Conservation (phyloP, 106 monocot genomes). For the Dioscorea dumetorum region DNA sequence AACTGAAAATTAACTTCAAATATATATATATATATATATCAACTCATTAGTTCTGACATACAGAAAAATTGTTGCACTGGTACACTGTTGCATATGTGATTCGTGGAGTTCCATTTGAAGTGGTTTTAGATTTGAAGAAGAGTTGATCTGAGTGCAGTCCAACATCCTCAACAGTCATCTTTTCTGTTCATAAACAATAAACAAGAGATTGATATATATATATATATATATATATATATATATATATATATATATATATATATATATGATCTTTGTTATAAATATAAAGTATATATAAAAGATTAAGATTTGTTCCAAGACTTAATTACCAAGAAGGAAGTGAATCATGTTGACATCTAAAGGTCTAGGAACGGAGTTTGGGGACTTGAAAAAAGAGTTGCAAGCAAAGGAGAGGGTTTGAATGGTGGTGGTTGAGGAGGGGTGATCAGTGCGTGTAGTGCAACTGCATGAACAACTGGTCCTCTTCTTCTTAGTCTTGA, state of each 20-base stretch:
- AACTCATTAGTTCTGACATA: too few relatives aligned
- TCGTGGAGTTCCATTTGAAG: slow-evolving; percentile 26
- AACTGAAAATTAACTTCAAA: neutral
- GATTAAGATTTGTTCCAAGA: too few relatives aligned
- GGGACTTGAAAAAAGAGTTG: slow-evolving; percentile 50
- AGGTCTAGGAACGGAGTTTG: slow-evolving; percentile 52
- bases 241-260: too few relatives aligned
- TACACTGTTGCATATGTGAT: slow-evolving; percentile 63
- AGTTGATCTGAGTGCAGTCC: slow-evolving; percentile 57
- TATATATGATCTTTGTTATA: too few relatives aligned
- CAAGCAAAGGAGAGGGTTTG: slow-evolving; percentile 60
- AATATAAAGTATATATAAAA: too few relatives aligned
- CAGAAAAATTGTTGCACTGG: slow-evolving; percentile 70
- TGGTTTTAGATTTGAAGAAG: slow-evolving; percentile 42
- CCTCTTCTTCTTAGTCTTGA: slow-evolving; percentile 6
- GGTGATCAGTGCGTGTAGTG: neutral
- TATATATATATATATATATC: neutral
- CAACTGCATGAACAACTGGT: slow-evolving; percentile 12
- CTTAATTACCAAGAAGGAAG: slow-evolving; percentile 53
- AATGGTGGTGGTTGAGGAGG: slow-evolving; percentile 16
- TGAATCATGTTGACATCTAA: slow-evolving; percentile 40
- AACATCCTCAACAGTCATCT: slow-evolving; percentile 71
- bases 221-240: too few relatives aligned
- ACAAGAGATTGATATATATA: too few relatives aligned
- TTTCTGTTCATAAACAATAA: slow-evolving; percentile 42